Evolutionary conservation across 805 yeast species (phyloP), one percentile per base, ranked within the genome.

Genomic region (Saccharomyces eubayanus): DNA sequence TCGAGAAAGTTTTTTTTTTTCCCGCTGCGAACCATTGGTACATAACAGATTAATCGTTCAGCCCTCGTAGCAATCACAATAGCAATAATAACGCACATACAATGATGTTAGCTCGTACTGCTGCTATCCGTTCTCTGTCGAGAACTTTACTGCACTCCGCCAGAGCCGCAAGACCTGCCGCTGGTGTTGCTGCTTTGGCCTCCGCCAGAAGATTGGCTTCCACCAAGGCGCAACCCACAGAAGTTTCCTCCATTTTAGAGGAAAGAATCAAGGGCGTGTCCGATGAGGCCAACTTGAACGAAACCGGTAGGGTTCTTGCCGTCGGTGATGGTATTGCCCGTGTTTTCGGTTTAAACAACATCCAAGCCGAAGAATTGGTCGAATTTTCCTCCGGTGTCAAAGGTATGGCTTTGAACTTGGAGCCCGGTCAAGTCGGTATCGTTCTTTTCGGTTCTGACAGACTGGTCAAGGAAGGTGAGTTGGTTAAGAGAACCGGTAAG

Each of bases 271-370:
- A 97, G 82, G 99, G 99, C 80, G 95, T 92, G 70, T 84, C 96
- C 62, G 94, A 89, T 72, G 98, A 92, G 78, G 89, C 97, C 70
- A 84, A 89, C 86, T 85, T 94, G 73, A 89, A 94, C 78, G 99
- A 94, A 81, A 95, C 99, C 74, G 99, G 99, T 77, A 89, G 96
- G 80, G 99, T 94, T 72, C 83, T 94, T 74, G 87, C 97, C 66
- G 97, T 94, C 73, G 99, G 99, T 87, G 99, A 94, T 79, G 99
- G 99, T 94, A 94, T 94, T 75, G 99, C 99, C 76, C 95, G 98
- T 85, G 96, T 94, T 73, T 94, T 88, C 81, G 99, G 99, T 81
- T 82, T 94, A 72, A 94, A 91, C 94, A 94, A 94, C 84, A 85
- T 90, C 78, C 98, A 92, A 84, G 99, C 99, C 74, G 99, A 94